A percentile compares a stretch with the other conserved stretches of the same genome.
Evolutionary conservation across 2,329 filamentous ascomycete genomes (phyloP).

Genomic region (Ceratocystis destructans): DNA sequence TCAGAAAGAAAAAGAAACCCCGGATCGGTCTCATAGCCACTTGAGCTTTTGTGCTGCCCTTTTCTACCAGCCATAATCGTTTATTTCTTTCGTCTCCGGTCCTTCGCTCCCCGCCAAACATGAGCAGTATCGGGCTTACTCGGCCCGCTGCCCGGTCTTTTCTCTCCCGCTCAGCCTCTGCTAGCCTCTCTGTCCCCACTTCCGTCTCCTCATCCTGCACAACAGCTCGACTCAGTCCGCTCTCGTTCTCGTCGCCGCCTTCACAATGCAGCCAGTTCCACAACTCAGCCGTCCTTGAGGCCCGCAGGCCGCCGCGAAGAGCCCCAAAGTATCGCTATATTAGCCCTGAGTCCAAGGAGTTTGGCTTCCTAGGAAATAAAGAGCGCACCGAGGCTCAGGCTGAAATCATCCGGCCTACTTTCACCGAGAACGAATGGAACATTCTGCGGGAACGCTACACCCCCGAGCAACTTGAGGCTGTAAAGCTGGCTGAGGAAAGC

Average conservation of each 20-base stretch:
- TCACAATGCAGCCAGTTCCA: constrained; percentile 33
- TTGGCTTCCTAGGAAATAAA: constrained; percentile 8
- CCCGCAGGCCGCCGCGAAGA: constrained; percentile 28
- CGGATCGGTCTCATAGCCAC: no score
- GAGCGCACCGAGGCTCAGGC: constrained; percentile 1
- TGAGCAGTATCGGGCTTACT: constrained; percentile 14
- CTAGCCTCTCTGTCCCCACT: constrained; percentile 22
- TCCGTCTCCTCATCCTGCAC: neutral
- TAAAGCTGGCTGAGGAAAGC: constrained; percentile 66
- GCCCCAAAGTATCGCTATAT: constrained; percentile 14
- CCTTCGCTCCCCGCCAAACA: neutral
- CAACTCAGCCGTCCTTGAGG: constrained; percentile 35
- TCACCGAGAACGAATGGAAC: constrained; percentile 52
- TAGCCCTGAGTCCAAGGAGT: constrained; percentile 13
- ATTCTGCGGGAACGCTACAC: constrained; percentile 57
- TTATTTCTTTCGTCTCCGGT: neutral
- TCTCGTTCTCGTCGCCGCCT: constrained; percentile 20
- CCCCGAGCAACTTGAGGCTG: constrained; percentile 63
- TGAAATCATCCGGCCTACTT: constrained; percentile 36
- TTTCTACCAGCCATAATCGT: no score
- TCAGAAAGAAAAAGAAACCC: no score
- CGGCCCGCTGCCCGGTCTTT: constrained; percentile 15
- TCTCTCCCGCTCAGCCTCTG: constrained; percentile 14
- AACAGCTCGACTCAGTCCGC: neutral
- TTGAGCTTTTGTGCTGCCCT: no score